Conservation (phyloP, 1,139 yeast species). For the Protomyces gravidus region DNA sequence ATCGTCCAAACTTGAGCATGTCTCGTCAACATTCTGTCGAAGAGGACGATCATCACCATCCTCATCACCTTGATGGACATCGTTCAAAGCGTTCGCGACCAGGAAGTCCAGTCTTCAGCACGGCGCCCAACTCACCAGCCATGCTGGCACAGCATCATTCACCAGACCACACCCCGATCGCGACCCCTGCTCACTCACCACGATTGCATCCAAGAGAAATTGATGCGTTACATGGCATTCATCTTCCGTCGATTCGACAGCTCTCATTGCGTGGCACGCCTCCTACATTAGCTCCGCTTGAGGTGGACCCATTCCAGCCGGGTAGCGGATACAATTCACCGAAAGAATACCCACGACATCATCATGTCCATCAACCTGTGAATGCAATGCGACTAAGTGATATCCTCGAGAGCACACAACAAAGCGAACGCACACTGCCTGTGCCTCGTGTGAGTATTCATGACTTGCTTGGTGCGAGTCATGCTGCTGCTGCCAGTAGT, state of each 20-base stretch:
- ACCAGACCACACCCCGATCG: conserved; percentile 53
- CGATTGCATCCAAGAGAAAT: conserved; percentile 45
- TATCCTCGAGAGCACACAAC: conserved; percentile 19
- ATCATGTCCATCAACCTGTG: conserved; percentile 17
- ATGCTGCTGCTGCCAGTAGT: background rate
- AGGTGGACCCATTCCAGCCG: conserved; percentile 35
- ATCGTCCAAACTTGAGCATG: conserved; percentile 27
- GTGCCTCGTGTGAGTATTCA: conserved; percentile 22
- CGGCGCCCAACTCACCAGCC: conserved; percentile 56
- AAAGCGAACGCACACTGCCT: conserved; percentile 18
- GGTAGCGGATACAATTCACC: conserved; percentile 25
- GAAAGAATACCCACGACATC: conserved; percentile 4
- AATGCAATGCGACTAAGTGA: conserved; percentile 19
- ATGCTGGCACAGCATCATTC: conserved; percentile 36
- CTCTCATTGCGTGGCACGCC: conserved; percentile 41
- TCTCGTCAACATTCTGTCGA: conserved; percentile 31
- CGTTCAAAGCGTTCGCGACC: conserved; percentile 67
- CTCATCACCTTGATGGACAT: conserved; percentile 26
- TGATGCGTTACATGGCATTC: conserved; percentile 39
- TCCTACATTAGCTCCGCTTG: conserved; percentile 42
- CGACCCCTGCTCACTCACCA: conserved; percentile 59
- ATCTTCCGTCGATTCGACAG: conserved; percentile 44
- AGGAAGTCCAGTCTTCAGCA: conserved; percentile 62
- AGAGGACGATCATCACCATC: conserved; percentile 17
- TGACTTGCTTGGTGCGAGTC: conserved; percentile 10